These are phyloP conservation scores for Trametes cinnabarina DNA, from an alignment of 768 basidiomycete species.

Conservation along the genomic window DNA sequence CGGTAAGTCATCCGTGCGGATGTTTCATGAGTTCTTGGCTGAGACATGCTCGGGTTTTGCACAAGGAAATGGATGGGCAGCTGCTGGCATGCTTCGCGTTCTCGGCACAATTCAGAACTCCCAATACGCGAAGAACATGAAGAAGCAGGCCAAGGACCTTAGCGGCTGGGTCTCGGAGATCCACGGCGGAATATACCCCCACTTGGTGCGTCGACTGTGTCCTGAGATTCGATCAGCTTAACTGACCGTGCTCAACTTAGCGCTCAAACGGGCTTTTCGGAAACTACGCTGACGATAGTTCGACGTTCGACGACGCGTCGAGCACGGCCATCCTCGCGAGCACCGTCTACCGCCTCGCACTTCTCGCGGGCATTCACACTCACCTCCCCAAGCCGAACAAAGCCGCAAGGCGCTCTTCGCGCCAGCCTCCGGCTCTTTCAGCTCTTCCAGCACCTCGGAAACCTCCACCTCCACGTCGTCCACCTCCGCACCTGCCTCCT, in stretches of 20 bases:
- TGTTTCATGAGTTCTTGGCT: not conserved
- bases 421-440: not conserved
- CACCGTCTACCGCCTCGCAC: constrained; percentile 71
- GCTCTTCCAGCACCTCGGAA: not conserved
- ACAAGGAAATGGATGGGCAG: constrained; percentile 88
- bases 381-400: constrained; percentile 59
- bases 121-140: constrained; percentile 46
- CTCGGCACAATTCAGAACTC: constrained; percentile 70
- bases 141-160: constrained; percentile 55
- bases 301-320: constrained; percentile 69
- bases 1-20: constrained; percentile 38
- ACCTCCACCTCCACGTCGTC: not conserved
- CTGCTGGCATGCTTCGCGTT: constrained; percentile 83
- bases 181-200: constrained; percentile 63
- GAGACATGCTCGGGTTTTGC: no score
- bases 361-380: constrained; percentile 47
- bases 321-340: constrained; percentile 74
- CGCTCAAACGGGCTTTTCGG: constrained; percentile 52
- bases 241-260: constrained; percentile 28
- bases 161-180: constrained; percentile 69
- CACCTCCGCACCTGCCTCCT: not conserved
- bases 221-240: not conserved
- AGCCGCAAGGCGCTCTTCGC: constrained; percentile 42
- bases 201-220: constrained; percentile 44
- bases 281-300: constrained; percentile 65